Evolutionary conservation across 2,329 filamentous ascomycete species (phyloP), one percentile per base, ranked within the genome.

Genomic region (Calonectria pteridis): DNA sequence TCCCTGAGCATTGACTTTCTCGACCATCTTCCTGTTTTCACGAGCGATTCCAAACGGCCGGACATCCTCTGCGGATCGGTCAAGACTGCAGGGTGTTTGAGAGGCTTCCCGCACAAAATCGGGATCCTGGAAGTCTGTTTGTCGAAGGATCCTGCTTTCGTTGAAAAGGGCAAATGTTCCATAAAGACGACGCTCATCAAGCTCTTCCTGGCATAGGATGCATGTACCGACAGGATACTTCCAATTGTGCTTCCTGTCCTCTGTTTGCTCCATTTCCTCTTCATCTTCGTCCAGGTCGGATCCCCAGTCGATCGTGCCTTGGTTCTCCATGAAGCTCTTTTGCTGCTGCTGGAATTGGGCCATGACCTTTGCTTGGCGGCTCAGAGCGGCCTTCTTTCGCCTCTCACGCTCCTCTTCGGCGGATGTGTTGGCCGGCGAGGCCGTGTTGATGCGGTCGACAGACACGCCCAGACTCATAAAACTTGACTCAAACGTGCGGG

Each of bases 301-400:
- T 18, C 94, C 95, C 94, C 95, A 98, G 83, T 98, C 94, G 73
- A 98, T 91, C 51, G 93, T 89, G n/a, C 91, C 93, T 83, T 98
- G 96, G 76, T 93, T 97, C 71, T 95, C 94, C 86, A 99, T 87
- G 85, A 99, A 99, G 80, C 92, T 97, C 85, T 97, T 96, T 83
- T 98, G 97, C 82, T 99, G 96, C 82, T 98, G 94, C 83, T 98
- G 97, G 85, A 99, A 98, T 82, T 98, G 95, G 2, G 96, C 97
- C 96, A 99, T 98, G 37, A 99, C 95, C 81, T 92, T 94, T 2
- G 96, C 96, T 84, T 98, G 96, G 28, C 97, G 92, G 79, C 95
- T 96, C 50, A 96, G 86, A 0, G 97, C 97, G 67, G 96, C 94
- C 84, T 94, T 94, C 88, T 98, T 99, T 87, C 96, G 98, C 74